A percentile compares a stretch with the other conserved stretches of the same genome.
Conservation (phyloP, 164 flowering plant genomes). For the Stephania japonica region DNA sequence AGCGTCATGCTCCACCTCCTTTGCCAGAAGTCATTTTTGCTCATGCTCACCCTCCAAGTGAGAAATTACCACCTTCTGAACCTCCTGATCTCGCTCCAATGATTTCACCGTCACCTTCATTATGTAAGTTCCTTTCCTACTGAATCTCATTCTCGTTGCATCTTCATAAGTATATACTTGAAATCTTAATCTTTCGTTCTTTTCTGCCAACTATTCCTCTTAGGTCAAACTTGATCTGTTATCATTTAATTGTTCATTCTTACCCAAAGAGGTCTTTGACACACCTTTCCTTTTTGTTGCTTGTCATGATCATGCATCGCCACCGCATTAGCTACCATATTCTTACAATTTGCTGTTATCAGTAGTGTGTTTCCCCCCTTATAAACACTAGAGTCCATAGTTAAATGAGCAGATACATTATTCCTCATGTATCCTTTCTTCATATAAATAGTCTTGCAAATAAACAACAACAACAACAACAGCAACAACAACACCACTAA, state of each 20-base stretch:
- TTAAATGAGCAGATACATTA: too few relatives aligned
- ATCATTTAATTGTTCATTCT: neutral
- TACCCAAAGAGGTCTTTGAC: too few relatives aligned
- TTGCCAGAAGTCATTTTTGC: slow-evolving; percentile 47
- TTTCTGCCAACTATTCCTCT: neutral
- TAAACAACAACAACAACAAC: too few relatives aligned
- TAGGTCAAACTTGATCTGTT: neutral
- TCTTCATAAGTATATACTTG: neutral
- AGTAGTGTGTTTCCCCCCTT: too few relatives aligned
- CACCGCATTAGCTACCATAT: too few relatives aligned
- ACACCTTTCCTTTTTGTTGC: too few relatives aligned
- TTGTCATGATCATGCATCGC: too few relatives aligned
- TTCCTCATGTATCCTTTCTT: too few relatives aligned
- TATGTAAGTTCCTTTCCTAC: slow-evolving; percentile 41
- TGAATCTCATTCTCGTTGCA: neutral
- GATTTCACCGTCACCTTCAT: slow-evolving; percentile 34
- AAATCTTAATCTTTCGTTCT: neutral
- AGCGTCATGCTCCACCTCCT: slow-evolving; percentile 39
- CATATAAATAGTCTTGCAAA: too few relatives aligned
- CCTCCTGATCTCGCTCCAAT: slow-evolving; percentile 28
- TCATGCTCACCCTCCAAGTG: slow-evolving; percentile 51
- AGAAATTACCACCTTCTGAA: slow-evolving; percentile 20
- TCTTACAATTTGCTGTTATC: too few relatives aligned
- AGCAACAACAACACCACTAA: too few relatives aligned
- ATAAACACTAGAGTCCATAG: too few relatives aligned